A percentile compares a stretch with the other conserved stretches of the same genome.
Conservation (phyloP, 139 green algal genomes). For the Chlamydomonas schloesseri region DNA sequence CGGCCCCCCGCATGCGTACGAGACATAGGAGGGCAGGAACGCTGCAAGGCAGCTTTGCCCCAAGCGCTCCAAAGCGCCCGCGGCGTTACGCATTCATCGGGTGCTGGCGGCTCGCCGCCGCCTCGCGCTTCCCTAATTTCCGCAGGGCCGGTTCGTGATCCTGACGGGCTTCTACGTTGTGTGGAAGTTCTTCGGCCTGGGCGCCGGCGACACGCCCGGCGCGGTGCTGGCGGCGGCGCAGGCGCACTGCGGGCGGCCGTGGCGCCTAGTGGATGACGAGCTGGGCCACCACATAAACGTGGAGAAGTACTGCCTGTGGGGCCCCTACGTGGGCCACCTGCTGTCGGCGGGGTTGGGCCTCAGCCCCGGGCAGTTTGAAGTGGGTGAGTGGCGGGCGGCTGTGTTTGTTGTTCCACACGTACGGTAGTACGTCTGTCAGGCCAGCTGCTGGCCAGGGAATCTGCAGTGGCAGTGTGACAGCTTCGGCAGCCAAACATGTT, state of each 20-base stretch:
- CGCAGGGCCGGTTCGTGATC: conserved; percentile 62
- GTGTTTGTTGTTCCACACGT: no score
- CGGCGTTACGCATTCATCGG: no score
- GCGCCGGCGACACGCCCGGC: conserved; percentile 27
- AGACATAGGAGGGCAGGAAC: no score
- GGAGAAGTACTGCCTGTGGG: conserved; percentile 89
- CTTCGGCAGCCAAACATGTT: no score
- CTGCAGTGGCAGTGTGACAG: no score
- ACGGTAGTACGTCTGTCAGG: no score
- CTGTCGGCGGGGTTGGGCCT: conserved; percentile 76
- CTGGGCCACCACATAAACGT: conserved; percentile 67
- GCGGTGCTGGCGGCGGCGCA: conserved; percentile 52
- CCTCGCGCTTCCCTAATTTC: background rate
- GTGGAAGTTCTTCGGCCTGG: conserved; percentile 73
- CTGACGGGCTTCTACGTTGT: conserved; percentile 89
- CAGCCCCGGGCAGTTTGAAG: conserved; percentile 43
- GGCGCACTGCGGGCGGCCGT: conserved; percentile 62
- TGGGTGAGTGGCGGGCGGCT: conserved; percentile 61
- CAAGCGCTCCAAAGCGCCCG: no score
- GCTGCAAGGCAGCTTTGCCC: no score
- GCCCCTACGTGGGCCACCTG: conserved; percentile 78
- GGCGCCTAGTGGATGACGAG: conserved; percentile 40
- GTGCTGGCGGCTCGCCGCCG: no score
- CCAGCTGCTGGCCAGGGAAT: no score
- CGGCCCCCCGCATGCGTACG: no score